Base-by-base conservation (phyloP, 768 basidiomycete genomes). In the Termitomyces sp. region DNA sequence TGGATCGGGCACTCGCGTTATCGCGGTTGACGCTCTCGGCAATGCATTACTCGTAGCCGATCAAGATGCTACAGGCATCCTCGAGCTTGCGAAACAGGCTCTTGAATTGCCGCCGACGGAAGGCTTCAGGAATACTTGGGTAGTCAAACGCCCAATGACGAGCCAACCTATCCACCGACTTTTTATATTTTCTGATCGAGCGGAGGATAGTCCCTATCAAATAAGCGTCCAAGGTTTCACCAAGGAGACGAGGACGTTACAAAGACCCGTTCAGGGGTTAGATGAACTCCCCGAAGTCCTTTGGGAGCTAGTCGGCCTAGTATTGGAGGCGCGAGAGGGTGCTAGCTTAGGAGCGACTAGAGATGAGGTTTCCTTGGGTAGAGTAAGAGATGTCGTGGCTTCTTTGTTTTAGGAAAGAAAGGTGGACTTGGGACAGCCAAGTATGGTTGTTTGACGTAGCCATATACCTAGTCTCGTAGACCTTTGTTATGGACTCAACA, bases 161-260 rank as follows among this genome's bases (percentile, higher is more conserved):
- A 64, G 69, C n/a, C 68, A 68, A 56, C 72, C 74, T 16, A 74
- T 74, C 20, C 72, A 76, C 26, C 64, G 75, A 12, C 55, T 78
- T 28, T 64, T 76, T 43, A 55, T 72, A 18, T 66, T 67, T 2
- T 46, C 55, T 14, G 57, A 61, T 6, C 61, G 58, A 2, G 57
- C 67, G 33, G 60, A 59, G 3, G 57, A 54, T 3, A 65, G 67
- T 53, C 65, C 63, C 40, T 59, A 62, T 46, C 69, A 75, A 63
- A 69, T 71, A 13, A 70, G 74, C 32, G 71, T 77, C 13, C 70
- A 73, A 49, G 75, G 75, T 14, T 76, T 72, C 59, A 68, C 70
- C 44, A 71, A 72, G 55, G 62, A 61, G 30, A 63, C 57, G 51
- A 72, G 61, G 58, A 65, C 63, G 55, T 55, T 78, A 59, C 65